Conservation (phyloP, 129 eudicot genomes). For the Lonicera japonica region DNA sequence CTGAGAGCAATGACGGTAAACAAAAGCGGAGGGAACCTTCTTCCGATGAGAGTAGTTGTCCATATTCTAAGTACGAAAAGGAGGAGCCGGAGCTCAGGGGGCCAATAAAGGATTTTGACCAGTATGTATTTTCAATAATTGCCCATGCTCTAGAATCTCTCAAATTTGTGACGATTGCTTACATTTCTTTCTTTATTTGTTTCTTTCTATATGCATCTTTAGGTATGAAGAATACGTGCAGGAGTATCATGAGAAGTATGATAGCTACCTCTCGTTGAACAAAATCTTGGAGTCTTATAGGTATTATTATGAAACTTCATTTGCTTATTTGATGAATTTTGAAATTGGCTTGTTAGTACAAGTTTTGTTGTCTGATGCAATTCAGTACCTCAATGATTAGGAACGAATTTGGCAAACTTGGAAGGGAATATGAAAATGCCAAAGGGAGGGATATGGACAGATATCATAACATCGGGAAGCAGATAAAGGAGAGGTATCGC, state of each 20-base stretch:
- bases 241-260: constrained; percentile 88
- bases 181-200: background rate
- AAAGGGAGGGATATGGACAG: constrained; percentile 65
- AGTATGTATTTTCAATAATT: constrained; percentile 44
- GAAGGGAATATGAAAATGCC: constrained; percentile 71
- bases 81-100: constrained; percentile 85
- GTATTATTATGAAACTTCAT: constrained; percentile 30
- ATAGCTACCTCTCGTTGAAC: constrained; percentile 56
- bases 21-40: constrained; percentile 52
- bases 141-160: background rate
- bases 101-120: constrained; percentile 63
- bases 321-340: constrained; percentile 10
- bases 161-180: background rate
- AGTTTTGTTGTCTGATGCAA: constrained; percentile 17
- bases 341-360: constrained; percentile 2
- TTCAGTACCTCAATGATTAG: constrained; percentile 31
- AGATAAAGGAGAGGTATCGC: constrained; percentile 67
- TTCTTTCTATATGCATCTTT: constrained; percentile 22
- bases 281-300: constrained; percentile 68
- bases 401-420: constrained; percentile 53
- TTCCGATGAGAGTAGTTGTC: constrained; percentile 56
- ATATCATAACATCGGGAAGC: constrained; percentile 53
- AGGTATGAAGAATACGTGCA: constrained; percentile 83
- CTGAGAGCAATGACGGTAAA: constrained; percentile 35
- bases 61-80: constrained; percentile 77